Conservation (phyloP, 164 flowering plant species). For the Liriodendron chinense region DNA sequence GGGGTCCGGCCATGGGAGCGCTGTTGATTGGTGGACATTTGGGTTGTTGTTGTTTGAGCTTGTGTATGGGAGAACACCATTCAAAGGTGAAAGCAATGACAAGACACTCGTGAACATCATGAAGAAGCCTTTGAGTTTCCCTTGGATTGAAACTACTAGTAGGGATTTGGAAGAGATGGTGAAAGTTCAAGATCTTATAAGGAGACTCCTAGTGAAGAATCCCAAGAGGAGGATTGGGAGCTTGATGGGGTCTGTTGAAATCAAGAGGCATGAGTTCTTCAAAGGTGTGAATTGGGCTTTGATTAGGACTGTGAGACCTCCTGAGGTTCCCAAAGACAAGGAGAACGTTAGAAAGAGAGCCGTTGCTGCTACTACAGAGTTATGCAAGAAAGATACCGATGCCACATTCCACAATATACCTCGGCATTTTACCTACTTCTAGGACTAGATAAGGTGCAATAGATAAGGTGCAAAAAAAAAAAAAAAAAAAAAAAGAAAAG, state of each 20-base stretch:
- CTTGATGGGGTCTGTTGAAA: constrained; percentile 69
- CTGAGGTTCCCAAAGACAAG: too few relatives aligned
- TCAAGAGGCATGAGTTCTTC: constrained; percentile 79
- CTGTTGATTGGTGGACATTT: constrained; percentile 96
- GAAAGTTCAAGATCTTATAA: constrained; percentile 27
- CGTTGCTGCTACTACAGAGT: constrained; percentile 26
- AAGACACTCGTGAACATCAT: constrained; percentile 69
- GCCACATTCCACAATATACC: constrained; percentile 59
- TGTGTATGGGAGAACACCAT: constrained; percentile 78
- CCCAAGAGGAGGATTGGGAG: constrained; percentile 69
- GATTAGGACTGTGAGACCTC: constrained; percentile 62
- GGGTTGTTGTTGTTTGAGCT: constrained; percentile 80
- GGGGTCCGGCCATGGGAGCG: constrained; percentile 79
- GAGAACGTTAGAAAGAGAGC: constrained; percentile 24
- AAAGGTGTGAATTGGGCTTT: constrained; percentile 75
- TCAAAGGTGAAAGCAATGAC: constrained; percentile 72
- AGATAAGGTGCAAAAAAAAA: too few relatives aligned
- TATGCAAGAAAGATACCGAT: constrained; percentile 52
- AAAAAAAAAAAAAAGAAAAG: too few relatives aligned
- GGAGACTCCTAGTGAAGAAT: constrained; percentile 61
- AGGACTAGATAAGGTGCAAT: not conserved
- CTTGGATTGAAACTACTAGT: constrained; percentile 20
- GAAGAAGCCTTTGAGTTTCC: constrained; percentile 29
- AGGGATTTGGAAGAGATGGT: constrained; percentile 67
- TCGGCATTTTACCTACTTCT: constrained; percentile 65